Base-by-base conservation (phyloP, 768 basidiomycete species). In the Mycena alexandri region DNA sequence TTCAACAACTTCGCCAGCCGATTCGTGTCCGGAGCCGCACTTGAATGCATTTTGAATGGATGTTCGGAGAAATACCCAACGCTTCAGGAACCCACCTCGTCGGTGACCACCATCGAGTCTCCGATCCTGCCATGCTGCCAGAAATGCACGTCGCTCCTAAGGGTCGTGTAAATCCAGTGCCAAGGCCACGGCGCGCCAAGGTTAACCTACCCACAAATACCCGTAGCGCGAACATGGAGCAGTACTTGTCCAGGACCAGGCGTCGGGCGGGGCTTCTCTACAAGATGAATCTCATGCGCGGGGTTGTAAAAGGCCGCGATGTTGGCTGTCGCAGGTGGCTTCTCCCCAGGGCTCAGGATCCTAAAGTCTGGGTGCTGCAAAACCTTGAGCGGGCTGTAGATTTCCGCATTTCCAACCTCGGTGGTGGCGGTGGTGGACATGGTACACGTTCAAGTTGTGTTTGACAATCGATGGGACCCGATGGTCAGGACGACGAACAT, bases 11-110 rank as follows among this genome's bases (percentile, higher is more conserved):
- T 90, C 87, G 24, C 90, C 90, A 38, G 90, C 90, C 60, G 89
- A 90, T 76, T 91, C 90, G 66, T 91, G 90, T 34, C 90, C 90
- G 48, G 89, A 88, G 41, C 89, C 89, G 63, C 89, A 90, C 89
- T 90, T 47, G 54, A 34, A 25, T 21, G 24, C 2, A 38, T 11
- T 38, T 10, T 38, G 6, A 38, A 38, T 38, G 53, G 52, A 25
- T 25, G 5, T 48, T 16, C 25, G 41, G 14, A 19, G 21, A 5
- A 42, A 29, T 12, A 38, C 6, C 22, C 16, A 34, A 22, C 9
- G 36, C 21, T 12, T 41, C 19, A 0, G 36, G 50, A 47, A 63
- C 73, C 67, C 63, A 87, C 89, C 79, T 90, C 89, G 66, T 90
- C 89, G 16, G 85, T 87, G 33, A 90, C 89, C 24, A 91, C 79